Base-by-base conservation (phyloP, 2,329 filamentous ascomycete species). In the Fonsecaea erecta region DNA sequence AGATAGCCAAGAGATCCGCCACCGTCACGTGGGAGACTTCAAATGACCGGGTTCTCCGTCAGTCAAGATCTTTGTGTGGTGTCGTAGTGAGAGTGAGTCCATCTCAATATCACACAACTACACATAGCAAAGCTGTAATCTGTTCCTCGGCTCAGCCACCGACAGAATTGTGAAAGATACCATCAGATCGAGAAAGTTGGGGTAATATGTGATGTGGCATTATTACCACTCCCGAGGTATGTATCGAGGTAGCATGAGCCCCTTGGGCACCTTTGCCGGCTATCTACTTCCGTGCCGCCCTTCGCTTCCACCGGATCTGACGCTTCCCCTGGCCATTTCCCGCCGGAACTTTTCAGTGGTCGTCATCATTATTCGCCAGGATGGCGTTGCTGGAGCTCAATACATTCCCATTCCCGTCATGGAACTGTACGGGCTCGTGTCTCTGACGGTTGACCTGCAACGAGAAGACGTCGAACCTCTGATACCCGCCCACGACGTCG, bases 401-500 rank as follows among this genome's bases (percentile, higher is more conserved):
- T 11, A 2, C 53, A 4, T 57, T 18, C 37, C 34, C 12, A 24
- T 46, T 34, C 8, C 18, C 46, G 28, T 55, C 56, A 30, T 53
- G 43, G 30, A 64, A 52, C n/a, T 59, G 43, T 46, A 74, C 73
- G 0, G 80, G 80, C 14, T 76, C 65, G 26, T 73, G 70, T 14
- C 81, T 75, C 14, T 71, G 75, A 1, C 82, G 73, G 65, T 84
- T 75, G 0, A 86, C 80, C 34, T 77, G 81, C 8, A 86, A 59
- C 32, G 84, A 76, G 68, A 86, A 86, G 1, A 86, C 75, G 71
- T 86, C 83, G 2, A 83, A 71, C 1, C 84, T 74, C 71, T 86
- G 84, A 73, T 86, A 86, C 0, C 83, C 83, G 0, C 84, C 84
- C 1, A 83, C 82, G 1, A 85, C 78, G 72, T 86, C 84, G 64